phyloP scores from a whole-genome alignment of 148 eudicot species.

The Diospyros kaki region DNA sequence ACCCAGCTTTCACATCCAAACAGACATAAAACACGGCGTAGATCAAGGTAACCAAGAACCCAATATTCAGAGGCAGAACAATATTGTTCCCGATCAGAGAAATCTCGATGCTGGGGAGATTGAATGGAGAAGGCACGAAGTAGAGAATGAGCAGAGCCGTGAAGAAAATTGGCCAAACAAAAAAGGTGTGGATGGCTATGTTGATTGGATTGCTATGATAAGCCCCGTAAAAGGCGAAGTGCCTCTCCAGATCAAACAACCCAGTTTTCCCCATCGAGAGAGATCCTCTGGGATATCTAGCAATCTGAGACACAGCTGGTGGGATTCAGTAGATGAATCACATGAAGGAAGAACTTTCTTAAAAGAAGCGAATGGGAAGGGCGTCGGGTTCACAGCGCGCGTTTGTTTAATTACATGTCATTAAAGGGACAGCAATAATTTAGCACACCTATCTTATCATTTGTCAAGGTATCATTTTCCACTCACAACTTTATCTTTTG shows the following conservation, averaged over 20 bases:
- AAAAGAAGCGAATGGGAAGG: too few species aligned
- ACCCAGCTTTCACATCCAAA: constrained; percentile 51
- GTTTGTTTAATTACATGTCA: too few species aligned
- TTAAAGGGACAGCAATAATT: too few species aligned
- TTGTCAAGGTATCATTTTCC: too few species aligned
- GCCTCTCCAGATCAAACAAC: constrained; percentile 46
- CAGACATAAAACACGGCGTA: constrained; percentile 37
- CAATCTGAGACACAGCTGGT: too few species aligned
- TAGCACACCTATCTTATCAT: too few species aligned
- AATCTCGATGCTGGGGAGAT: constrained; percentile 16
- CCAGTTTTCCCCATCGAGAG: constrained; percentile 1
- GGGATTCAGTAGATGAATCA: too few species aligned
- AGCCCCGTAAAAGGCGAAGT: constrained; percentile 58
- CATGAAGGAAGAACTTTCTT: too few species aligned
- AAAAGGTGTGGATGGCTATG: constrained; percentile 45
- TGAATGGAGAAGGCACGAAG: constrained; percentile 26
- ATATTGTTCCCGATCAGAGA: constrained; percentile 4
- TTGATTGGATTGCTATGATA: constrained; percentile 59
- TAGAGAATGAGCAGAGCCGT: constrained; percentile 28
- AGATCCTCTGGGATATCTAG: too few species aligned
- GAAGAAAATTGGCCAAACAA: constrained; percentile 61
- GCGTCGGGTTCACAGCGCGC: too few species aligned
- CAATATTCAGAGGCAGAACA: constrained; percentile 22
- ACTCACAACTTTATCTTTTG: too few species aligned
- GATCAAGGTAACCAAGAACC: constrained; percentile 26